Percentiles rank a stretch among this genome's conserved stretches.
Conservation (phyloP, 2,329 filamentous ascomycete species). For the Beauveria scarabaeidicola region DNA sequence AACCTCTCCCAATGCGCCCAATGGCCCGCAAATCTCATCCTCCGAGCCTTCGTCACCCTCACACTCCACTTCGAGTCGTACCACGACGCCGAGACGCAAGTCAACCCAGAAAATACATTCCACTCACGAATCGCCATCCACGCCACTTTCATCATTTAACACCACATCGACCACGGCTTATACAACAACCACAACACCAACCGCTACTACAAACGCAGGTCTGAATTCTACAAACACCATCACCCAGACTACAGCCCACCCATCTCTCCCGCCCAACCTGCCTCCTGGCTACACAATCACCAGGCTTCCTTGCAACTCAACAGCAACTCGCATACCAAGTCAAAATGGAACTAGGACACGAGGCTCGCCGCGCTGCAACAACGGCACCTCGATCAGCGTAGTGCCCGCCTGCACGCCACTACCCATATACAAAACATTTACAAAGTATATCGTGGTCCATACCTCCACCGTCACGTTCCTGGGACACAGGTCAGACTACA, state of each 20-base stretch:
- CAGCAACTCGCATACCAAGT: not conserved
- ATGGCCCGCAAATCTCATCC: not conserved
- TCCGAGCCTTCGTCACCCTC: not conserved
- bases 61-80: not conserved
- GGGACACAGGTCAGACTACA: conserved; percentile 38
- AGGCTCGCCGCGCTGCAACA: not conserved
- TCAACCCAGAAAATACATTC: not conserved
- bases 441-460: conserved; percentile 37
- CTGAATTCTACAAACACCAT: not conserved
- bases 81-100: not conserved
- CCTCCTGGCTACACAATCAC: conserved; percentile 9
- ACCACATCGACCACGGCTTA: not conserved
- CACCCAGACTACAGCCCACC: not conserved
- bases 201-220: not conserved
- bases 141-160: not conserved
- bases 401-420: conserved; percentile 27
- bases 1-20: not conserved
- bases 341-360: not conserved
- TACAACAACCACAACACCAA: not conserved
- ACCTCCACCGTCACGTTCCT: conserved; percentile 42
- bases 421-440: conserved; percentile 22
- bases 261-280: not conserved
- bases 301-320: conserved; percentile 3
- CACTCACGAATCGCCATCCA: not conserved
- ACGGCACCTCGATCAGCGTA: conserved; percentile 11